Evolutionary conservation across 169 alveolate species (phyloP).

Genomic region (Cryptosporidium tyzzeri): DNA sequence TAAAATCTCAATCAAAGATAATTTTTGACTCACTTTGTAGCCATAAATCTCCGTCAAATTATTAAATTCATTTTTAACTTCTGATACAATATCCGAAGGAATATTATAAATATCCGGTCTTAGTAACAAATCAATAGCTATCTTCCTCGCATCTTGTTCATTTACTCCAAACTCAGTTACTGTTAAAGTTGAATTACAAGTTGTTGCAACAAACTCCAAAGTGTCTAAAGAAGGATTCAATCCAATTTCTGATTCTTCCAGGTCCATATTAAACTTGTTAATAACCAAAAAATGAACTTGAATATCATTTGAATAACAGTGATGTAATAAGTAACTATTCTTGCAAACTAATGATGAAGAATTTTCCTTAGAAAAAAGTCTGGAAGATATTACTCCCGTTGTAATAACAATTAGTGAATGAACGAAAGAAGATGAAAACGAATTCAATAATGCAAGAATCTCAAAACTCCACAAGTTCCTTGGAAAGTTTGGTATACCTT

Average conservation of each 20-base stretch:
- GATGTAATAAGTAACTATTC: background rate
- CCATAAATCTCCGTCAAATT: background rate
- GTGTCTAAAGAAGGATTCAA: conserved; percentile 34
- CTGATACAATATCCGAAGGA: background rate
- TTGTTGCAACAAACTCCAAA: conserved; percentile 15
- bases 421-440: background rate
- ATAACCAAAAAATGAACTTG: conserved; percentile 39
- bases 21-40: conserved; percentile 4
- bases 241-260: conserved; percentile 11
- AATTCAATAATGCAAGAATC: conserved; percentile 5
- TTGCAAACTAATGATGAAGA: conserved; percentile 23
- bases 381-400: conserved; percentile 39
- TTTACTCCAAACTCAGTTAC: background rate
- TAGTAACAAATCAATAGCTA: conserved; percentile 24
- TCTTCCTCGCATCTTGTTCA: conserved; percentile 9
- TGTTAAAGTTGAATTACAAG: conserved; percentile 10
- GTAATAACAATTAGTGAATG: conserved; percentile 49
- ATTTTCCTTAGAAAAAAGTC: background rate
- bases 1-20: conserved; percentile 30
- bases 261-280: background rate
- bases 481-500: background rate
- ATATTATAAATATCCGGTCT: background rate
- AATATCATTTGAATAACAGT: conserved; percentile 19
- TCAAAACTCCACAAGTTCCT: conserved; percentile 13
- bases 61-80: background rate